Evolutionary conservation across 805 yeast species (phyloP).

Genomic region (Candida parachauliodes): DNA sequence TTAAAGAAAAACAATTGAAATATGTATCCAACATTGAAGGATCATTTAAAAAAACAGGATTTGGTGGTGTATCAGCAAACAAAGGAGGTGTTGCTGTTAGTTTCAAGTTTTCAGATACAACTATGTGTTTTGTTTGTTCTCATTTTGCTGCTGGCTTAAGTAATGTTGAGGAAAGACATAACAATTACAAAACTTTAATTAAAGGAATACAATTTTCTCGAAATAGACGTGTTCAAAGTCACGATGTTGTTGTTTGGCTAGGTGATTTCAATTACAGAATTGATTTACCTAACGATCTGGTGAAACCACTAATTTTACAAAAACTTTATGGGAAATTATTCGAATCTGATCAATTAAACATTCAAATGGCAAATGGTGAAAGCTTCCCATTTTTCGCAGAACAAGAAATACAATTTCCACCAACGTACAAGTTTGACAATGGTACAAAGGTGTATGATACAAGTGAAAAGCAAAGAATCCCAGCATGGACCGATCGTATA

Average conservation of each 20-base stretch:
- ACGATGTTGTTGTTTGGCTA: constrained; percentile 86
- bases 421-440: constrained; percentile 90
- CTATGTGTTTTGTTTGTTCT: constrained; percentile 74
- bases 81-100: constrained; percentile 80
- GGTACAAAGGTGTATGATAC: constrained; percentile 80
- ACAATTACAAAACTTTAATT: constrained; percentile 76
- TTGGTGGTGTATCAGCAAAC: constrained; percentile 84
- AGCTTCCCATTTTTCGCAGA: constrained; percentile 78
- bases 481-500: constrained; percentile 95
- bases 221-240: constrained; percentile 53
- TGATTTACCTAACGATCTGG: constrained; percentile 66
- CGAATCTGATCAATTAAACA: constrained; percentile 72
- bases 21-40: constrained; percentile 63
- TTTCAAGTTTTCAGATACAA: constrained; percentile 60
- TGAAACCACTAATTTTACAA: constrained; percentile 49
- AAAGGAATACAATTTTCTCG: constrained; percentile 64
- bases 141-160: constrained; percentile 94
- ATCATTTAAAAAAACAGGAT: constrained; percentile 82
- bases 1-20: constrained; percentile 48
- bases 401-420: constrained; percentile 70
- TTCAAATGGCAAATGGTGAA: constrained; percentile 64
- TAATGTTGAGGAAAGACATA: constrained; percentile 77
- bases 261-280: constrained; percentile 94
- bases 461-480: constrained; percentile 88
- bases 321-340: constrained; percentile 50